Evolutionary conservation across 139 green algal genomes (phyloP).

Genomic region (Diplosphaera chodatii): DNA sequence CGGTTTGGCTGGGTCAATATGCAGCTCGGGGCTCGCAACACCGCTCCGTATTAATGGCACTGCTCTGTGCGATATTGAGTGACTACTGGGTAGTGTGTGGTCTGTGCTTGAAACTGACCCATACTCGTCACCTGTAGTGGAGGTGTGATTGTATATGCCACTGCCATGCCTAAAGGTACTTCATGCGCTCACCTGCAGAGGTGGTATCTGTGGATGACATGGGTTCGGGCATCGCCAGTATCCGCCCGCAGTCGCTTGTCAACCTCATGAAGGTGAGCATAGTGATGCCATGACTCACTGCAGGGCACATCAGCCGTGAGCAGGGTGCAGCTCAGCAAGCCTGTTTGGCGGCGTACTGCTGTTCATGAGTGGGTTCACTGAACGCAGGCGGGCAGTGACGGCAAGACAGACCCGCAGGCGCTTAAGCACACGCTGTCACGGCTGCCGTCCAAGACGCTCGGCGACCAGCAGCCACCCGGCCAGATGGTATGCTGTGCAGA

Average conservation of each 20-base stretch:
- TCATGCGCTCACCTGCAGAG: background rate
- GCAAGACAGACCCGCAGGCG: background rate
- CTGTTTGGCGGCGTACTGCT: too few species aligned
- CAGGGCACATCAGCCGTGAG: too few species aligned
- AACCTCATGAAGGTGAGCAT: slow-evolving; percentile 27
- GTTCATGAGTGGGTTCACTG: too few species aligned
- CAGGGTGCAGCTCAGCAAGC: too few species aligned
- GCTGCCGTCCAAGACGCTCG: background rate
- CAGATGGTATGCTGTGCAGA: background rate
- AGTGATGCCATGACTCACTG: too few species aligned
- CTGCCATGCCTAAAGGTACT: too few species aligned
- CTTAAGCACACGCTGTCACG: background rate
- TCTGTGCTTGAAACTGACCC: too few species aligned
- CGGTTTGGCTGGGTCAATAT: too few species aligned
- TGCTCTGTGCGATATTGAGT: too few species aligned
- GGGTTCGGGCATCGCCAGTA: slow-evolving; percentile 11
- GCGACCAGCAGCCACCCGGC: background rate
- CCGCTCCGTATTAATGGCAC: background rate
- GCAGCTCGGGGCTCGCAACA: background rate
- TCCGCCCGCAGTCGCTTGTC: slow-evolving; percentile 17
- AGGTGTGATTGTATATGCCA: too few species aligned
- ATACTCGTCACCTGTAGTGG: too few species aligned
- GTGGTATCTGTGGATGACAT: slow-evolving; percentile 17
- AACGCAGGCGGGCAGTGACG: background rate
- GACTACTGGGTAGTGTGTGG: too few species aligned